Evolutionary conservation across 108 stramenopile species (phyloP).

Genomic region (Phaeodactylum tricornutum): DNA sequence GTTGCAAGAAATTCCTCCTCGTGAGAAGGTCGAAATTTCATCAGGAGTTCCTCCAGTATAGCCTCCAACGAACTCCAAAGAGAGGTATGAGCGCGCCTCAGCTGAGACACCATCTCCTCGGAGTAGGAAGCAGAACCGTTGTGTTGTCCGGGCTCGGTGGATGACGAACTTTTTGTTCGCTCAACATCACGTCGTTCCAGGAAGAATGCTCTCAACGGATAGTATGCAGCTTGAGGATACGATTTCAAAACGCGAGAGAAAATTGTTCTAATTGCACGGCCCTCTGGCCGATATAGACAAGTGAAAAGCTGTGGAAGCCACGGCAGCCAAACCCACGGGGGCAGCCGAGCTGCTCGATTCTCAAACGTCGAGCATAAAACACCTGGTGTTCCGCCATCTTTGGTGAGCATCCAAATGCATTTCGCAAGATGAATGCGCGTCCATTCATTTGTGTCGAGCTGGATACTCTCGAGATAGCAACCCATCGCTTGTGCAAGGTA

Average conservation of each 20-base stretch:
- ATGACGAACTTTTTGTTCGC: conserved; percentile 29
- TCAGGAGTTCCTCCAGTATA: conserved; percentile 87
- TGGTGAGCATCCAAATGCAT: conserved; percentile 80
- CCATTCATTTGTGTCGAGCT: conserved; percentile 59
- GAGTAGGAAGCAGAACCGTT: conserved; percentile 50
- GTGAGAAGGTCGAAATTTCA: conserved; percentile 81
- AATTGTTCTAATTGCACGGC: conserved; percentile 45
- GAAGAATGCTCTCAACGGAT: conserved; percentile 72
- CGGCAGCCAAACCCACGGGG: conserved; percentile 91
- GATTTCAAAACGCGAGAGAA: conserved; percentile 47
- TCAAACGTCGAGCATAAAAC: conserved; percentile 71
- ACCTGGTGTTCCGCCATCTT: conserved; percentile 66
- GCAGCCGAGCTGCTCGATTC: conserved; percentile 48
- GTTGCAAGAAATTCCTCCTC: conserved; percentile 87
- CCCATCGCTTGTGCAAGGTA: conserved; percentile 89
- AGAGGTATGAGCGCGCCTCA: conserved; percentile 75
- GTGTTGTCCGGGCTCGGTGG: conserved; percentile 22
- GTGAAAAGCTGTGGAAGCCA: conserved; percentile 88
- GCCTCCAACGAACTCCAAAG: conserved; percentile 84
- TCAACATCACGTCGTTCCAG: conserved; percentile 79
- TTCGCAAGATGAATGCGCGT: conserved; percentile 78
- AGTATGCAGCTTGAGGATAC: conserved; percentile 84
- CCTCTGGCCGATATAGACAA: conserved; percentile 68
- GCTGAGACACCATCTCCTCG: conserved; percentile 79
- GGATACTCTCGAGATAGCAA: conserved; percentile 85